Percentiles rank a stretch among this genome's conserved stretches.
Evolutionary conservation across 2,329 filamentous ascomycete species (phyloP).

Genomic region (Ophiognomonia clavigignenti-juglandacearum): DNA sequence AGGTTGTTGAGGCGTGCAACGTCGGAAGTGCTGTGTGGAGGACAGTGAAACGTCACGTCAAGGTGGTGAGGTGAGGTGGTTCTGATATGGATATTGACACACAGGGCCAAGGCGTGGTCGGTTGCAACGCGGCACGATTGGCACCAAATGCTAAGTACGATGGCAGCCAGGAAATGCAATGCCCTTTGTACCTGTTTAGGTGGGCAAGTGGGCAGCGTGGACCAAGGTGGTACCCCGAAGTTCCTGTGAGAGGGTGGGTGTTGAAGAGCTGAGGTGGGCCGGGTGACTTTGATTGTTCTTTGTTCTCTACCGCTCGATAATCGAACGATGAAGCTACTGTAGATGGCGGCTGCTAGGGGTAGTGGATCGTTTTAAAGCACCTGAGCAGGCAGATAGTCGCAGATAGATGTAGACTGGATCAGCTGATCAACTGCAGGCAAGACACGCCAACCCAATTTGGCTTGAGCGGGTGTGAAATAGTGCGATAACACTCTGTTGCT

Average conservation of each 20-base stretch:
- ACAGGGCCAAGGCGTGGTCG: neutral
- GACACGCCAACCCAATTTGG: neutral
- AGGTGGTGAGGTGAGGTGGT: no score
- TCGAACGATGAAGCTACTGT: neutral
- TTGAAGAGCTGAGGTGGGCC: neutral
- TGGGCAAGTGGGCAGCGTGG: no score
- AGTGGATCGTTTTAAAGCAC: no score
- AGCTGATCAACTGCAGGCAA: conserved; percentile 1
- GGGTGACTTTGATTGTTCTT: neutral
- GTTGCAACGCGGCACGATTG: conserved; percentile 6
- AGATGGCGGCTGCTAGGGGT: no score
- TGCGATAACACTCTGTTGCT: neutral
- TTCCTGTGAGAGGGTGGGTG: conserved; percentile 1
- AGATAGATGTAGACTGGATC: neutral
- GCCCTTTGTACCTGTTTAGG: conserved; percentile 12
- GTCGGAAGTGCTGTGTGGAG: conserved; percentile 16
- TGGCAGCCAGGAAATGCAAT: conserved; percentile 1
- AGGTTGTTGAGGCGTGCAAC: conserved; percentile 16
- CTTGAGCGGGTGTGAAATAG: neutral
- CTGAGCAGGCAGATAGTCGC: no score
- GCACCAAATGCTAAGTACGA: neutral
- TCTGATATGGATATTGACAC: conserved; percentile 4
- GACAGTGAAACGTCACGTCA: conserved; percentile 18
- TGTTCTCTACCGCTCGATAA: neutral
- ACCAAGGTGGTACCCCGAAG: no score